A percentile compares a stretch with the other conserved stretches of the same genome.
Evolutionary conservation across 1,284 basidiomycete species (phyloP).

Genomic region (Microbotryum violaceum): DNA sequence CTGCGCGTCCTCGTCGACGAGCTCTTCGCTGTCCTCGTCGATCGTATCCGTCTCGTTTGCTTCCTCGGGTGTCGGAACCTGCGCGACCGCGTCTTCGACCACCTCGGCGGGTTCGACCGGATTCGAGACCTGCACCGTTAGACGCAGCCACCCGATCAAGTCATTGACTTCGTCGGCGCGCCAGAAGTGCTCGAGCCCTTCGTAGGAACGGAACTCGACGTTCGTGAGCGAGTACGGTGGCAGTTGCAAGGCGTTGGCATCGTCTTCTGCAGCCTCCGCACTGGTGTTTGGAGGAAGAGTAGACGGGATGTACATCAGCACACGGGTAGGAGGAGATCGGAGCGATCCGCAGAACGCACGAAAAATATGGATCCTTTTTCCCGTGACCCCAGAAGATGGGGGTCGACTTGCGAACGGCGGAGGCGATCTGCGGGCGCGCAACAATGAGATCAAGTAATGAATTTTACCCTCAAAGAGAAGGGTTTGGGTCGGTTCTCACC

Average conservation of each 20-base stretch:
- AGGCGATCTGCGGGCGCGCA: slow-evolving; percentile 1
- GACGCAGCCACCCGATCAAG: slow-evolving; percentile 1
- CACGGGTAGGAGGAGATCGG: not conserved
- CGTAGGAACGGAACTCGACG: slow-evolving; percentile 10
- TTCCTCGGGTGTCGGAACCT: not conserved
- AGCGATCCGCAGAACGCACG: not conserved
- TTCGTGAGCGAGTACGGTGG: not conserved
- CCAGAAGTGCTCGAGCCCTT: slow-evolving; percentile 16
- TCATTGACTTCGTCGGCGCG: slow-evolving; percentile 13
- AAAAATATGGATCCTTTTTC: slow-evolving; percentile 11
- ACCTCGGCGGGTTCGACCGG: not conserved
- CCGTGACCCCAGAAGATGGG: slow-evolving; percentile 27
- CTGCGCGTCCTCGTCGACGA: not conserved
- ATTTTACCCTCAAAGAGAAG: not conserved
- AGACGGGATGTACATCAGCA: not conserved
- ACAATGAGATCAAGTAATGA: not conserved
- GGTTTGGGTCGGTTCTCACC: not conserved
- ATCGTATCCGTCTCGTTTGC: not conserved
- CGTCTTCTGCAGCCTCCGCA: not conserved
- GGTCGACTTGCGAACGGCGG: not conserved
- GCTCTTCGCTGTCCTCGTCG: not conserved
- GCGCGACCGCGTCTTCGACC: not conserved
- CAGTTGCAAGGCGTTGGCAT: not conserved
- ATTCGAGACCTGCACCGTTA: too few relatives aligned
- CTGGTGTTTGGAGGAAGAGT: not conserved